Conservation (phyloP, 1,284 basidiomycete species). For the Cystobasidium sp. region DNA sequence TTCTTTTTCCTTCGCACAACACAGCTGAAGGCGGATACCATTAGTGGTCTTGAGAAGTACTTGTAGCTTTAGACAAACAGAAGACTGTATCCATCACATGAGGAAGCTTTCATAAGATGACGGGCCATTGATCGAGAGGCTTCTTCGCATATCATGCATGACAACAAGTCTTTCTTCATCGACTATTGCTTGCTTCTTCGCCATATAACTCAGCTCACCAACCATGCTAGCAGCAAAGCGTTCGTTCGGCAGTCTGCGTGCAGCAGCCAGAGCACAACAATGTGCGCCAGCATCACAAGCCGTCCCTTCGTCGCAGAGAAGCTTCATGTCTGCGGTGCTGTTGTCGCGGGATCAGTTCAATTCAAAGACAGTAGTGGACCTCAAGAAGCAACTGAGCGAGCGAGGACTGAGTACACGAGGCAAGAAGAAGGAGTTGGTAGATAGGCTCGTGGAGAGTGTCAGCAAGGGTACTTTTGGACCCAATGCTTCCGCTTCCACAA, state of each 20-base stretch:
- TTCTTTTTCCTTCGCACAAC: no score
- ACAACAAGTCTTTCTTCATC: background rate
- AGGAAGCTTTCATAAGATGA: background rate
- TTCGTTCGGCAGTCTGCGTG: conserved; percentile 38
- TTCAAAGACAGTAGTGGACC: conserved; percentile 25
- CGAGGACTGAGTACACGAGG: conserved; percentile 39
- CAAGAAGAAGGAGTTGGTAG: conserved; percentile 33
- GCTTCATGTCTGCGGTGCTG: conserved; percentile 38
- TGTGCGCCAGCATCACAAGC: background rate
- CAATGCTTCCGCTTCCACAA: background rate
- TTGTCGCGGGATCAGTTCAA: conserved; percentile 31
- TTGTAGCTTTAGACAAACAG: conserved; percentile 15
- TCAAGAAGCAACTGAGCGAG: conserved; percentile 32
- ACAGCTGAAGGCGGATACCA: conserved; percentile 34
- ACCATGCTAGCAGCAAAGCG: conserved; percentile 39
- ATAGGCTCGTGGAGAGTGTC: conserved; percentile 29
- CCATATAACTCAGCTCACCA: conserved; percentile 8
- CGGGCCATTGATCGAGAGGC: background rate
- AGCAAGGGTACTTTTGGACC: conserved; percentile 15
- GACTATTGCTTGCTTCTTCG: conserved; percentile 2
- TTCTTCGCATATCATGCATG: background rate
- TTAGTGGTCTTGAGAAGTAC: conserved; percentile 31
- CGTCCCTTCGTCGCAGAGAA: conserved; percentile 6
- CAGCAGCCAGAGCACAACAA: conserved; percentile 25
- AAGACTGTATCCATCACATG: background rate